Percentiles rank a stretch among this genome's conserved stretches.
These are phyloP conservation scores for Epichloe amarillans DNA, from an alignment of 2,329 filamentous ascomycete genomes.

Conservation along the genomic window DNA sequence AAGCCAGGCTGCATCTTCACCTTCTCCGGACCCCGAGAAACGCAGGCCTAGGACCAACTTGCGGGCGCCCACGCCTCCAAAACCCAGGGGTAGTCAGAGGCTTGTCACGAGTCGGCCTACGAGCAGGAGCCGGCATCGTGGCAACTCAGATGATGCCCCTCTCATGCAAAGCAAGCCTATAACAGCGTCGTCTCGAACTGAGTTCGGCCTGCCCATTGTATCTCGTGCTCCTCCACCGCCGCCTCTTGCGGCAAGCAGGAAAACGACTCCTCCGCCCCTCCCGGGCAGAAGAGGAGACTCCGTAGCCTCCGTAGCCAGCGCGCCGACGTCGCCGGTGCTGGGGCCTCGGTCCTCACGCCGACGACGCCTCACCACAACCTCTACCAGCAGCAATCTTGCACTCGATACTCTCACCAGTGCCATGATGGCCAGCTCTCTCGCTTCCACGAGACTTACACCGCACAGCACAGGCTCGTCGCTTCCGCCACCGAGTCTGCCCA, in stretches of 20 bases:
- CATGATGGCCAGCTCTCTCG: slow-evolving; percentile 62
- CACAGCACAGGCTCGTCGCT: slow-evolving; percentile 25
- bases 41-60: slow-evolving; percentile 9
- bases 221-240: neutral
- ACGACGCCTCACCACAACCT: slow-evolving; percentile 14
- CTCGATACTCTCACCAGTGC: slow-evolving; percentile 58
- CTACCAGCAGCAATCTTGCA: slow-evolving; percentile 28
- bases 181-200: slow-evolving; percentile 3
- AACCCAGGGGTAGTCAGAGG: slow-evolving; percentile 18
- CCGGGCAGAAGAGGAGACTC: slow-evolving; percentile 8
- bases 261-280: slow-evolving; percentile 6
- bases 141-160: slow-evolving; percentile 4
- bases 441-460: slow-evolving; percentile 42
- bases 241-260: neutral
- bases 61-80: slow-evolving; percentile 24
- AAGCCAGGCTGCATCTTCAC: slow-evolving; percentile 10
- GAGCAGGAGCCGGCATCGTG: slow-evolving; percentile 4
- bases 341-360: slow-evolving; percentile 15
- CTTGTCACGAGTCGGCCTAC: slow-evolving; percentile 1
- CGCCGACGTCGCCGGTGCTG: slow-evolving; percentile 24
- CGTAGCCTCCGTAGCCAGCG: slow-evolving; percentile 13
- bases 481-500: slow-evolving; percentile 23
- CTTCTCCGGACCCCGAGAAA: slow-evolving; percentile 18
- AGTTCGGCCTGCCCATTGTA: slow-evolving; percentile 6
- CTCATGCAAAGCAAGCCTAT: neutral